Base-by-base conservation (phyloP, 2,329 filamentous ascomycete species). In the Paecilomyces formosus region DNA sequence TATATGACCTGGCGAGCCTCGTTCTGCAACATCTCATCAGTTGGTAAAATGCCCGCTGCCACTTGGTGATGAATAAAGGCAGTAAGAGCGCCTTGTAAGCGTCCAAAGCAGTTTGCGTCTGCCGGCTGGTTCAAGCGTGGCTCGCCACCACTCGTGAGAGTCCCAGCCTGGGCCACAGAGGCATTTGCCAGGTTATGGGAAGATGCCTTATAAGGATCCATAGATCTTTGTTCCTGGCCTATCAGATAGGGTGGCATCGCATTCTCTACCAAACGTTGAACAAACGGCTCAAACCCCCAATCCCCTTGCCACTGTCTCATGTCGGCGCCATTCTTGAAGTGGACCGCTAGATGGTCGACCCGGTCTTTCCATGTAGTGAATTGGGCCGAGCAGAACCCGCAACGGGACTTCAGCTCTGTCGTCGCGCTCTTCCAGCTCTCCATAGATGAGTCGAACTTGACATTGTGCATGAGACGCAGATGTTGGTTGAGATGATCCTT, bases 401-500 rank as follows among this genome's bases (percentile, higher is more conserved):
- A 79, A 5, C 76, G 72, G 18, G 76, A 78, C 58, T 79, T 82
- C 64, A 86, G 79, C 55, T 80, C 78, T 15, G 78, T 78, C 3
- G 79, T 80, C 55, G 79, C 78, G 28, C 80, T 80, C 66, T 82
- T 83, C 84, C 84, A 86, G 39, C 73, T 72, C 26, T 85, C 81
- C 83, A 85, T 86, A 56, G 74, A 77, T 0, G 75, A 63, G 2
- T 75, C 76, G 68, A 85, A 79, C 62, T 82, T 82, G 63, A 80
- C 81, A 60, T 78, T 77, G 65, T 86, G 84, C 77, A 85, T 84
- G 56, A 86, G 72, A 35, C 82, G 78, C 31, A 86, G 70, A 67
- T 86, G 84, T 64, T 86, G 84, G 55, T 83, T 79, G 12, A 86
- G 75, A 65, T 86, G 84, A 64, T 86, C 84, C 68, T 86, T 86